These are phyloP conservation scores for Umbellularia californica DNA, from an alignment of 164 flowering plant species.

Conservation along the genomic window DNA sequence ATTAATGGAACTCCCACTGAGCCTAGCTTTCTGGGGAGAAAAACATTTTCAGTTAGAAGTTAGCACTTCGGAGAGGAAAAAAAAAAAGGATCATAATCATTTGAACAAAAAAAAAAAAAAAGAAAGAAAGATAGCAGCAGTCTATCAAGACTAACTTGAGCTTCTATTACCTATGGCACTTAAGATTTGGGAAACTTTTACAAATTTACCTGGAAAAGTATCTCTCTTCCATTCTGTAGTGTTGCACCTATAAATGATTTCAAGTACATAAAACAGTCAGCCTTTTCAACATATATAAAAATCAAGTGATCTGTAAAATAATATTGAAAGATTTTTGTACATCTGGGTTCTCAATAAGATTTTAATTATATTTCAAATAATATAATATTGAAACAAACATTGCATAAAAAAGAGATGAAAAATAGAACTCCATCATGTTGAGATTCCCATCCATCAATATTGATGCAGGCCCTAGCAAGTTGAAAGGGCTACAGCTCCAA, in stretches of 20 bases:
- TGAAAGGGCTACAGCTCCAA: neutral
- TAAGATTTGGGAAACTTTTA: neutral
- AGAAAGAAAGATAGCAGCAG: too few relatives aligned
- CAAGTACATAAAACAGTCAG: conserved; percentile 13
- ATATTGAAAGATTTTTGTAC: neutral
- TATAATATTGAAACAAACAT: neutral
- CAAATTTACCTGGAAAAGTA: conserved; percentile 63
- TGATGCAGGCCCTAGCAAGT: neutral
- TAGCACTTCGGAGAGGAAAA: neutral
- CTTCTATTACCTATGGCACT: neutral
- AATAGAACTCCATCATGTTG: neutral
- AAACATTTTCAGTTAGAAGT: neutral
- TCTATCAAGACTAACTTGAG: neutral
- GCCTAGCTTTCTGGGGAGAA: neutral
- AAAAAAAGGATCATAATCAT: neutral
- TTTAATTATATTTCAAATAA: neutral
- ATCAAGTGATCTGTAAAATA: neutral
- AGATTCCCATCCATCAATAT: neutral
- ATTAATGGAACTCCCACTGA: neutral
- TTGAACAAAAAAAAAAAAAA: neutral
- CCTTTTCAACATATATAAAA: neutral
- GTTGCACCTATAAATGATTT: conserved; percentile 39
- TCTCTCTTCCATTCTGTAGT: conserved; percentile 63
- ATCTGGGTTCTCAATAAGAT: neutral
- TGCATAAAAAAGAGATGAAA: neutral